phyloP scores from a whole-genome alignment of 306 rosid genomes.

The Cyclanthera cordifolia region DNA sequence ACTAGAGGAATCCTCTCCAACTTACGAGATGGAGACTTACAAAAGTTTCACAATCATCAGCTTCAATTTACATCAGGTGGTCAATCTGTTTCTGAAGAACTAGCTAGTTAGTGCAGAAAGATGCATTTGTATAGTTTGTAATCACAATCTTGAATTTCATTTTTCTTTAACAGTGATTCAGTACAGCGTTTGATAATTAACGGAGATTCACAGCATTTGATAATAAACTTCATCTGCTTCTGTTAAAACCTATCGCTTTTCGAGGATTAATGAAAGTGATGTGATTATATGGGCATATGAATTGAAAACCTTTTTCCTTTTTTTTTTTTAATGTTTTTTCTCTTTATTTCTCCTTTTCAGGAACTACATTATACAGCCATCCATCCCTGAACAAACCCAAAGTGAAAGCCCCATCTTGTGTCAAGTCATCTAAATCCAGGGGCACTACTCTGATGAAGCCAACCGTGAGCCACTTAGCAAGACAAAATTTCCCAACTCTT shows the following conservation, averaged over 20 bases:
- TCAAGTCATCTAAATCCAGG: constrained; percentile 27
- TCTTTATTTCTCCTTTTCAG: constrained; percentile 29
- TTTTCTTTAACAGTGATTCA: not conserved
- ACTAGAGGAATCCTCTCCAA: constrained; percentile 26
- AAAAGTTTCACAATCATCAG: constrained; percentile 28
- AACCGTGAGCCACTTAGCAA: constrained; percentile 90
- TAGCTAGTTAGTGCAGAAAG: not conserved
- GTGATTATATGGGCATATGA: not conserved
- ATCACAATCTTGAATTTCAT: not conserved
- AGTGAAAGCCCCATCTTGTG: constrained; percentile 29
- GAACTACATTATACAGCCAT: constrained; percentile 36
- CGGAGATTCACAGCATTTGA: not conserved
- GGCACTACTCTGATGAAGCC: constrained; percentile 88
- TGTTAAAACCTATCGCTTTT: not conserved
- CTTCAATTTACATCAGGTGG: constrained; percentile 42
- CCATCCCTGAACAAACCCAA: constrained; percentile 19
- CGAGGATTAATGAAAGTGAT: not conserved
- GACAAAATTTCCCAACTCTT: constrained; percentile 40
- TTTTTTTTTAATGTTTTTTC: not conserved
- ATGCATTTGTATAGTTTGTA: not conserved
- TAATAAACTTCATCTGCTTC: not conserved
- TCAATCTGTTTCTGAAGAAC: constrained; percentile 12
- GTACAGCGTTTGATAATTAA: not conserved
- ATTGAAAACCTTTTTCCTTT: not conserved
- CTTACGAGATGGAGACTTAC: constrained; percentile 30